phyloP scores from a whole-genome alignment of 176 grass and related monocot genomes.

The Carex parvula region DNA sequence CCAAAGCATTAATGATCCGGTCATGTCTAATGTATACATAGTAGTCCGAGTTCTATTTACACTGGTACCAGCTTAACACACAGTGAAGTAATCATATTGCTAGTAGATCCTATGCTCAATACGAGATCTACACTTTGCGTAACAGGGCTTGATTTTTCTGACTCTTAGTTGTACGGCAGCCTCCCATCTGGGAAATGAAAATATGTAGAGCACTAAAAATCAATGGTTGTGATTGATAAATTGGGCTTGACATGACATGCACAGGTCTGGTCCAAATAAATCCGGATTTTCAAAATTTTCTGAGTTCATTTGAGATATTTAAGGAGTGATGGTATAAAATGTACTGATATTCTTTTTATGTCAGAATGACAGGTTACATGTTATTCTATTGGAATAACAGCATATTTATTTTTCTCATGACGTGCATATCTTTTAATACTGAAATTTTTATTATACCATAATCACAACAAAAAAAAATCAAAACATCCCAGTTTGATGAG shows the following conservation, averaged over 20 bases:
- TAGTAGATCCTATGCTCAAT: not conserved
- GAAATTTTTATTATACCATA: too few relatives aligned
- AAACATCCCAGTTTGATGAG: too few relatives aligned
- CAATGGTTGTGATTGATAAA: not conserved
- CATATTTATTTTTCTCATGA: too few relatives aligned
- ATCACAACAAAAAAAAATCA: too few relatives aligned
- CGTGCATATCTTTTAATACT: too few relatives aligned
- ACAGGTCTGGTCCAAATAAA: not conserved
- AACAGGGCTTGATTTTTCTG: not conserved
- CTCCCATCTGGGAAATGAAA: not conserved
- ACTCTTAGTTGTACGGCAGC: too few relatives aligned
- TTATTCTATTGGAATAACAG: too few relatives aligned
- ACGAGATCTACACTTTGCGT: conserved; percentile 12
- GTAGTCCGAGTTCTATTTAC: not conserved
- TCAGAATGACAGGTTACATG: not conserved
- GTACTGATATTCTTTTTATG: not conserved
- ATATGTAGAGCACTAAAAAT: not conserved
- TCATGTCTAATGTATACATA: not conserved
- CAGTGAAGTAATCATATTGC: not conserved
- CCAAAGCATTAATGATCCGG: not conserved
- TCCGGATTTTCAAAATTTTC: not conserved
- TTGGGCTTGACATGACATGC: not conserved
- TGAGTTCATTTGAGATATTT: not conserved
- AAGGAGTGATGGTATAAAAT: too few relatives aligned
- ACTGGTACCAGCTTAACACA: not conserved